Evolutionary conservation across 768 basidiomycete species (phyloP), one percentile per base, ranked within the genome.

Genomic region (Coprinopsis sp.): DNA sequence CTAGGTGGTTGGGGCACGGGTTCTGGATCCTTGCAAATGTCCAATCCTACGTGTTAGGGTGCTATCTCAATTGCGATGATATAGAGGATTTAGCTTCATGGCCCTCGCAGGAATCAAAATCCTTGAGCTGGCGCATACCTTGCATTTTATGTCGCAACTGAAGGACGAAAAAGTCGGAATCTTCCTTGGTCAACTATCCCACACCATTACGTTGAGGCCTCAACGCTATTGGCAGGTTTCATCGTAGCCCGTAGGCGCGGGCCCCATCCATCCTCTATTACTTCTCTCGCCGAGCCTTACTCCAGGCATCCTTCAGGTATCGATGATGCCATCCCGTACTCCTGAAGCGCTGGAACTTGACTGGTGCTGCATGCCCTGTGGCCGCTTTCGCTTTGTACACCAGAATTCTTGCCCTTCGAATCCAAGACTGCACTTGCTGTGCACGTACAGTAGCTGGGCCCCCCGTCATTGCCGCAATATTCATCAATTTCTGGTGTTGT

Each of bases 81-180:
- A 7, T 16, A n/a, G 23, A 14, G 27, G 30, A 19, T 21, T 21
- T 3, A 14, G 25, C n/a, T n/a, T 11, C 42, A n/a, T 13, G 29
- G 13, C n/a, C 31, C 8, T 39, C 14, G n/a, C 24, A 22, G 19
- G 21, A 38, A 6, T 8, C 42, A 53, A 58, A 49, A 11, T 55
- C 2, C 48, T 61, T 3, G 60, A 61, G 36, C 37, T 57, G 12
- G 53, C 42, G 1, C 60, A 61, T 37, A 56, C 57, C 14, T n/a
- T n/a, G n/a, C n/a, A n/a, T 52, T 56, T 14, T 51, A 50, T 4
- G 43, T 56, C 7, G 7, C 46, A 5, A 54, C 48, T 33, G 58
- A 58, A 22, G 45, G 58, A 59, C 42, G 36, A 40, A 13, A 40
- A 49, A 2, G 57, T 57, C n/a, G 53, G 58, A 6, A 36, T 44